phyloP scores from a whole-genome alignment of 2,329 filamentous ascomycete species.

The Aspergillus sp. region DNA sequence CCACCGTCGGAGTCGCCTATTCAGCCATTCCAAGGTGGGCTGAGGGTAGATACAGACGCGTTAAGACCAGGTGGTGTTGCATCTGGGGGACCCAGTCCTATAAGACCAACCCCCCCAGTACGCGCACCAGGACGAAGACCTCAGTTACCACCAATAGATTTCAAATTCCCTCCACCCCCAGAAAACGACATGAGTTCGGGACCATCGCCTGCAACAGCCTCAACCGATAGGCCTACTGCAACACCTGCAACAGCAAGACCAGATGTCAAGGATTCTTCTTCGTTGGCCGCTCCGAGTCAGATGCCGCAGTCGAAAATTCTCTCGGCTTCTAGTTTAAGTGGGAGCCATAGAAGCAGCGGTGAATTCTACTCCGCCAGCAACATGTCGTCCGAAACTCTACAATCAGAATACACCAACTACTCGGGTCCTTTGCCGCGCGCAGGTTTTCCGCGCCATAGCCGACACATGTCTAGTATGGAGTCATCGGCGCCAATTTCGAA shows the following conservation, averaged over 20 bases:
- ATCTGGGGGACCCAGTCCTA: slow-evolving; percentile 32
- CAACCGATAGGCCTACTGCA: slow-evolving; percentile 29
- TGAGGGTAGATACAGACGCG: slow-evolving; percentile 36
- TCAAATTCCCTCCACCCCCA: slow-evolving; percentile 57
- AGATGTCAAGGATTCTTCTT: slow-evolving; percentile 24
- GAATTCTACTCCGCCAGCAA: slow-evolving; percentile 97
- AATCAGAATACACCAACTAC: slow-evolving; percentile 73
- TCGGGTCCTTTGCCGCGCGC: slow-evolving; percentile 55
- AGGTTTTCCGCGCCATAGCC: slow-evolving; percentile 33
- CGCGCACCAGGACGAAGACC: slow-evolving; percentile 40
- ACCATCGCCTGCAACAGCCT: slow-evolving; percentile 24
- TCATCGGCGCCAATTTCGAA: slow-evolving; percentile 21
- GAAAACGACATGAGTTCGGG: slow-evolving; percentile 26
- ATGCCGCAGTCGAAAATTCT: slow-evolving; percentile 61
- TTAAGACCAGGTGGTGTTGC: slow-evolving; percentile 24
- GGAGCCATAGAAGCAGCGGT: slow-evolving; percentile 84
- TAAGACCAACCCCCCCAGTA: slow-evolving; percentile 38
- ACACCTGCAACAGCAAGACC: slow-evolving; percentile 16
- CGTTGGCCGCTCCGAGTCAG: slow-evolving; percentile 28
- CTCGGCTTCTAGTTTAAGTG: slow-evolving; percentile 72
- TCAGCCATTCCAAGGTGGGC: slow-evolving; percentile 25
- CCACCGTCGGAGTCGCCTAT: slow-evolving; percentile 32
- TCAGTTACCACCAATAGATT: slow-evolving; percentile 45
- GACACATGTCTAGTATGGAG: slow-evolving; percentile 47
- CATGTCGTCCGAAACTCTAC: slow-evolving; percentile 87